Evolutionary conservation across 768 basidiomycete species (phyloP), one percentile per base, ranked within the genome.

Genomic region (Strobilomyces echinocephalus): DNA sequence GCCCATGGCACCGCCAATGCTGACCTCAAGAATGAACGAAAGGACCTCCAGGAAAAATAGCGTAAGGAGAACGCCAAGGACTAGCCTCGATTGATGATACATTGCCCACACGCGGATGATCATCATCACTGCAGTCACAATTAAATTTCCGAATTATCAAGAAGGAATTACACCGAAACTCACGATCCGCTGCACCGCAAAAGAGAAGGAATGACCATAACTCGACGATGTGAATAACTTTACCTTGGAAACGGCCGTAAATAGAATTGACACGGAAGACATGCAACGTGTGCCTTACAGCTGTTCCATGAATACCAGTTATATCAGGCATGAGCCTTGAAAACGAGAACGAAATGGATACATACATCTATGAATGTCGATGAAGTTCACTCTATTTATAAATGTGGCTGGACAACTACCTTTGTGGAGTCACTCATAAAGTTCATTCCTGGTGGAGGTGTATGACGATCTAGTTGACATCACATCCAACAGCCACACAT

Each of bases 181-280:
- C 16, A 56, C 55, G 18, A 16, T 54, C 52, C 8, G 57, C 55
- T 6, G 47, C 55, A 18, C 14, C 28, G 4, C 38, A 6, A 30
- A 59, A 57, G 24, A 53, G n/a, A 14, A 47, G 1, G 12, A 50
- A 53, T 16, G 49, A 15, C 45, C 52, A 59, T 12, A 8, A 15
- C 1, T 8, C 34, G 10, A 44, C 15, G 9, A 30, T 44, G n/a
- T 2, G 3, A 8, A 30, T 28, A 16, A 44, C 8, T 44, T 44
- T 15, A n/a, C 43, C 43, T 44, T 24, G 2, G 24, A 15, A 42
- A 4, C 4, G 24, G 24, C 4, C 7, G 24, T 26, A 5, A 14
- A 15, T 12, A 26, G 24, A 15, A 9, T 26, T 26, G 24, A 14
- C 12, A 42, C 5, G 41, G 9, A 28, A 9, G 16, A 5, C 8